Conservation (phyloP, 208 protist species). For the Crithidia mellificae region DNA sequence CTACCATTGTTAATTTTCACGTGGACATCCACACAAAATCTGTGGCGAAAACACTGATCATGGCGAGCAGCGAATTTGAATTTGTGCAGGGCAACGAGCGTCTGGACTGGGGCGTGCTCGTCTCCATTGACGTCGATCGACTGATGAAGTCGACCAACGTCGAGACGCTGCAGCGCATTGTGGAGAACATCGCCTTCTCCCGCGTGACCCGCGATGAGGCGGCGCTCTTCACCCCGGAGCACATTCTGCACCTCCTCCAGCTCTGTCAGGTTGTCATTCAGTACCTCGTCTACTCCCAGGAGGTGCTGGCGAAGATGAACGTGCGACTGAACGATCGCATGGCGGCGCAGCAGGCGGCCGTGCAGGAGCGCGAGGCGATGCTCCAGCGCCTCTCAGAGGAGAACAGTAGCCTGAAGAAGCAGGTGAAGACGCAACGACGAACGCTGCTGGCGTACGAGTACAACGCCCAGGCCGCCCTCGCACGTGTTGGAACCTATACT, state of each 20-base stretch:
- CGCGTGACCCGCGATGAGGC: conserved; percentile 86
- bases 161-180: conserved; percentile 84
- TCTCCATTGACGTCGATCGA: conserved; percentile 82
- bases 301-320: conserved; percentile 85
- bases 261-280: conserved; percentile 87
- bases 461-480: conserved; percentile 42
- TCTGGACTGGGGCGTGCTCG: conserved; percentile 89
- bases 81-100: conserved; percentile 86
- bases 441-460: conserved; percentile 87
- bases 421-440: conserved; percentile 82
- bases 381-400: conserved; percentile 58
- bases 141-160: conserved; percentile 84
- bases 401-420: conserved; percentile 65
- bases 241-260: conserved; percentile 85
- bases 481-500: no score
- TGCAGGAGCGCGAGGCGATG: conserved; percentile 36
- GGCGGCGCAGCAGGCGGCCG: conserved; percentile 44
- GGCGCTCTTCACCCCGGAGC: conserved; percentile 80
- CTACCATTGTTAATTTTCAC: no score
- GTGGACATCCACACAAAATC: not conserved
- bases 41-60: not conserved
- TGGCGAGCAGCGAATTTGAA: conserved; percentile 51
- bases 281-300: conserved; percentile 90
- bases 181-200: conserved; percentile 90
- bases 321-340: conserved; percentile 63